A percentile compares a stretch with the other conserved stretches of the same genome.
These are phyloP conservation scores for Exophiala lecanii-corni DNA, from an alignment of 2,329 filamentous ascomycete species.

Conservation along the genomic window DNA sequence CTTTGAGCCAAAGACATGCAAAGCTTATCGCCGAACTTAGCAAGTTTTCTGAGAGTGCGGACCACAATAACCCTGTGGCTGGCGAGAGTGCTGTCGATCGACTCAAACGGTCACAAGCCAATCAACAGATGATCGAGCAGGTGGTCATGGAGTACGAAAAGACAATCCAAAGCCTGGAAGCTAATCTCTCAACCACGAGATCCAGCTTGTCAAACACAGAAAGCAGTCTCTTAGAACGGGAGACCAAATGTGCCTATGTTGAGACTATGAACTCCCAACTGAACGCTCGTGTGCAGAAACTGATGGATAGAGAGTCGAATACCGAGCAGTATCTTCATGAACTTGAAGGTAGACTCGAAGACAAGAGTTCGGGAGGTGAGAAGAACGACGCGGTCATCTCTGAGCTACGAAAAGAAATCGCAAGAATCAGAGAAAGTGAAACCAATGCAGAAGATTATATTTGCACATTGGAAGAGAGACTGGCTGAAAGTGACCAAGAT, in stretches of 20 bases:
- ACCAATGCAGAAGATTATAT: conserved; percentile 92
- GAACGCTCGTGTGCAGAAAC: conserved; percentile 83
- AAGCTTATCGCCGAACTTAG: conserved; percentile 92
- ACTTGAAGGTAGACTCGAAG: conserved; percentile 83
- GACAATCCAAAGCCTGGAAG: conserved; percentile 90
- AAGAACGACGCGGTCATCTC: conserved; percentile 80
- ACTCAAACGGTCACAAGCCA: conserved; percentile 89
- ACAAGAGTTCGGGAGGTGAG: conserved; percentile 85
- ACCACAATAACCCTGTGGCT: conserved; percentile 54
- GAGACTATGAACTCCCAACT: conserved; percentile 90
- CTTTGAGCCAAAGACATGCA: conserved; percentile 88
- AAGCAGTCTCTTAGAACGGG: conserved; percentile 81
- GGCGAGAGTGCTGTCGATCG: conserved; percentile 80
- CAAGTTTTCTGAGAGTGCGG: conserved; percentile 64
- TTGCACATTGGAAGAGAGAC: conserved; percentile 87
- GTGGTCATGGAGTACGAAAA: conserved; percentile 98
- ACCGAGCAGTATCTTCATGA: conserved; percentile 93
- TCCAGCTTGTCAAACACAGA: conserved; percentile 79
- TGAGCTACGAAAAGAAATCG: conserved; percentile 87
- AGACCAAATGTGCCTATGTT: conserved; percentile 86
- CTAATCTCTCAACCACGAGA: conserved; percentile 83
- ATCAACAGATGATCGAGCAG: conserved; percentile 91
- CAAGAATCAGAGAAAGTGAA: conserved; percentile 84
- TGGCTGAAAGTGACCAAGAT: conserved; percentile 94
- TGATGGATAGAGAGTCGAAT: conserved; percentile 83